Conservation (phyloP, 1,284 basidiomycete species). For the Sanghuangporus baumii region DNA sequence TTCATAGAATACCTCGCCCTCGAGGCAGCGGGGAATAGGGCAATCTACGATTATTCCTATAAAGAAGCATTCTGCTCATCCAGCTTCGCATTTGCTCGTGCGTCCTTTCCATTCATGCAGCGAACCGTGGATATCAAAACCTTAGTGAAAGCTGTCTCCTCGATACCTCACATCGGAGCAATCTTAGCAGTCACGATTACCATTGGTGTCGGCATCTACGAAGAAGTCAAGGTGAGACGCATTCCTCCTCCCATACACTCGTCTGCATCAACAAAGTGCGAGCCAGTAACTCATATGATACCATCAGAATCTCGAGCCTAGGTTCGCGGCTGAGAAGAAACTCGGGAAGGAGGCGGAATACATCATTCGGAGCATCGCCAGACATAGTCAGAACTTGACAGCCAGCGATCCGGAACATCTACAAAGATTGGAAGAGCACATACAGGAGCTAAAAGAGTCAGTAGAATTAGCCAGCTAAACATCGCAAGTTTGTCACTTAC, state of each 20-base stretch:
- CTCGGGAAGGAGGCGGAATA: not conserved
- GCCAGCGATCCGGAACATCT: not conserved
- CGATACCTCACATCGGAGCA: conserved; percentile 1
- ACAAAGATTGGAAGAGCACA: not conserved
- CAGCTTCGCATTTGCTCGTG: not conserved
- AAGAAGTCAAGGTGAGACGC: not conserved
- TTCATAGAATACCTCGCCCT: no score
- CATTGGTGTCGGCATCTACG: not conserved
- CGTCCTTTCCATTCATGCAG: not conserved
- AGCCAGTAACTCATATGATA: not conserved
- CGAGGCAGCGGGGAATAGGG: no score
- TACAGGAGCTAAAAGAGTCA: not conserved
- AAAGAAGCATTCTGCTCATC: no score
- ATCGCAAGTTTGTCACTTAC: not conserved
- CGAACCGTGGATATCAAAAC: not conserved
- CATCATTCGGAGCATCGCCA: not conserved
- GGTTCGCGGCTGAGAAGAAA: not conserved
- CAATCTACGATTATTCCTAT: no score
- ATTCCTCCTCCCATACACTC: not conserved
- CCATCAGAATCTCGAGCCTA: not conserved
- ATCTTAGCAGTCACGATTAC: not conserved
- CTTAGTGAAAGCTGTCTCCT: not conserved
- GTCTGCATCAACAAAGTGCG: not conserved
- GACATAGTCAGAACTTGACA: not conserved
- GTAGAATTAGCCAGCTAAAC: not conserved